phyloP scores from a whole-genome alignment of 2,329 filamentous ascomycete genomes.

The Cladosporium sp. region DNA sequence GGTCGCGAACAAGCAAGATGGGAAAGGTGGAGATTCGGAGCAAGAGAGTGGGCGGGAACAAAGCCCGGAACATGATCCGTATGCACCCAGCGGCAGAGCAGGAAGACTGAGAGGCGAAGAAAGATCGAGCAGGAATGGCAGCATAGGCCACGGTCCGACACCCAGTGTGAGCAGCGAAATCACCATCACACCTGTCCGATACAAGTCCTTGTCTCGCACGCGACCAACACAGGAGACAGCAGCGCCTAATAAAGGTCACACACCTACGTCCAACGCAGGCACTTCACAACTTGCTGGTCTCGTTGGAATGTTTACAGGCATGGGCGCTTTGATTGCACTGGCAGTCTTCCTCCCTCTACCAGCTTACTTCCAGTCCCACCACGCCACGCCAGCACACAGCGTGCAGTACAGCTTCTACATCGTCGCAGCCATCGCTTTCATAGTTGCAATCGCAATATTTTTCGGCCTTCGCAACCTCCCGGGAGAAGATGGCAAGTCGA shows the following conservation, averaged over 20 bases:
- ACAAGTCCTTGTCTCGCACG: slow-evolving; percentile 38
- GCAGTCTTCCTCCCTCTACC: slow-evolving; percentile 83
- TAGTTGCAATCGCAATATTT: slow-evolving; percentile 69
- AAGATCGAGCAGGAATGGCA: slow-evolving; percentile 33
- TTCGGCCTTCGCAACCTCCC: slow-evolving; percentile 68
- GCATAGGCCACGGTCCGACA: slow-evolving; percentile 58
- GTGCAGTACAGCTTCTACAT: slow-evolving; percentile 86
- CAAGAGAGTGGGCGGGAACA: slow-evolving; percentile 23
- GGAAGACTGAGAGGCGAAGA: slow-evolving; percentile 29
- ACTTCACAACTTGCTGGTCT: slow-evolving; percentile 71
- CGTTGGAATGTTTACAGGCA: slow-evolving; percentile 89
- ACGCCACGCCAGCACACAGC: slow-evolving; percentile 70
- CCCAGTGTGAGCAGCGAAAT: slow-evolving; percentile 71
- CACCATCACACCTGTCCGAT: slow-evolving; percentile 68
- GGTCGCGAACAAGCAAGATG: slow-evolving; percentile 40
- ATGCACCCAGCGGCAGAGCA: slow-evolving; percentile 23
- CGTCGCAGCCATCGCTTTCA: slow-evolving; percentile 70
- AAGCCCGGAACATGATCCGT: slow-evolving; percentile 23
- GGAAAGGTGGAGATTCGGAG: slow-evolving; percentile 16
- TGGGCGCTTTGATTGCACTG: slow-evolving; percentile 83
- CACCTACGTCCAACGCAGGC: slow-evolving; percentile 13
- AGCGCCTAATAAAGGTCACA: neutral
- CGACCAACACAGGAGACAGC: slow-evolving; percentile 13
- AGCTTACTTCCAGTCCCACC: slow-evolving; percentile 71
- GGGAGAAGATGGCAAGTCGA: slow-evolving; percentile 78